These are phyloP conservation scores for Solanum sitiens DNA, from an alignment of 257 asterid species.

Conservation along the genomic window DNA sequence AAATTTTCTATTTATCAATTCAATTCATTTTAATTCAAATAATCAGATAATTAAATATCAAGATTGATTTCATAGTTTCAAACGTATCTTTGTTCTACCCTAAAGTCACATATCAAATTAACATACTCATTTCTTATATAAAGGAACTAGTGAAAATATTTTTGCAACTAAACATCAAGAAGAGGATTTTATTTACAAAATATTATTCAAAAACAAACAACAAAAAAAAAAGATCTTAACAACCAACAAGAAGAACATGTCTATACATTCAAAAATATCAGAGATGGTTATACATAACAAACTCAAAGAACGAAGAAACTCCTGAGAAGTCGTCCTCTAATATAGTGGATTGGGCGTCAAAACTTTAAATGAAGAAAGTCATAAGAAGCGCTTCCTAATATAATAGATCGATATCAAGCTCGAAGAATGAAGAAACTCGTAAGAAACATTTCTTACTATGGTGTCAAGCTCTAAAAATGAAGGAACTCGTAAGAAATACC, in stretches of 20 bases:
- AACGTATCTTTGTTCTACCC: background rate
- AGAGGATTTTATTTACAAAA: background rate
- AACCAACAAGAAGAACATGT: background rate
- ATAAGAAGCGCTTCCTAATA: background rate
- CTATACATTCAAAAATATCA: background rate
- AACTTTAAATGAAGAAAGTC: background rate
- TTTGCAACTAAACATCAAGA: background rate
- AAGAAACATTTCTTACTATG: background rate
- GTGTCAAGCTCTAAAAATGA: background rate
- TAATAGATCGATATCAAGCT: background rate
- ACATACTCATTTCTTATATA: background rate
- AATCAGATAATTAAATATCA: no score
- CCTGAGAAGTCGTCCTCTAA: background rate
- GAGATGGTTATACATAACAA: background rate
- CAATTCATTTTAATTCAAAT: background rate
- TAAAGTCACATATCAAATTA: background rate
- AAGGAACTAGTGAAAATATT: background rate
- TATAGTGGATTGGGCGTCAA: background rate
- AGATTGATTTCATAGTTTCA: background rate
- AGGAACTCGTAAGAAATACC: background rate
- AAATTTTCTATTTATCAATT: background rate
- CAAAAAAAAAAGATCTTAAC: background rate
- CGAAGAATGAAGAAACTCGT: background rate
- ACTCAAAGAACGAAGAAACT: background rate
- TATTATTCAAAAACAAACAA: background rate